A percentile compares a stretch with the other conserved stretches of the same genome.
Conservation (phyloP, 257 asterid genomes). For the Ehretia macrophylla region DNA sequence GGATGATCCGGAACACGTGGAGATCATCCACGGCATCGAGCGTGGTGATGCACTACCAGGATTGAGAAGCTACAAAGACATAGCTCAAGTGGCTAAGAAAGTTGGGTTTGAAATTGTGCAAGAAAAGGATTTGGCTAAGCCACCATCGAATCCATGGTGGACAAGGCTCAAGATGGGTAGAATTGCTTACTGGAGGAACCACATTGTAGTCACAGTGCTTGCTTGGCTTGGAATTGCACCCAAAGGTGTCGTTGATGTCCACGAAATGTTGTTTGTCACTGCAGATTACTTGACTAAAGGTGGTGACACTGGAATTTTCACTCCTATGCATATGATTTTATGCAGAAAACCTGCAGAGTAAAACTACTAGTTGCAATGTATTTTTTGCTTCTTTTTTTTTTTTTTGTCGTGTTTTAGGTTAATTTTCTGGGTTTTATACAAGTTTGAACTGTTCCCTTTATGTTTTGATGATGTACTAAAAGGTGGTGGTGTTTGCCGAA, state of each 20-base stretch:
- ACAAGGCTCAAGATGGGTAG: slow-evolving; percentile 75
- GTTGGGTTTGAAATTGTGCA: slow-evolving; percentile 65
- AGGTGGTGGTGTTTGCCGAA: no score
- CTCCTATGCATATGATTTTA: slow-evolving; percentile 84
- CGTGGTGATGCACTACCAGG: slow-evolving; percentile 80
- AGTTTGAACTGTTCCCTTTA: no score
- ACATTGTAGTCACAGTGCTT: slow-evolving; percentile 49
- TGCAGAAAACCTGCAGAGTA: slow-evolving; percentile 67
- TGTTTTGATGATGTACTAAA: no score
- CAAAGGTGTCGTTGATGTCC: slow-evolving; percentile 68
- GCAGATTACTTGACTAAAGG: slow-evolving; percentile 73
- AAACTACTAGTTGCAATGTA: no score
- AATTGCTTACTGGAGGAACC: slow-evolving; percentile 84
- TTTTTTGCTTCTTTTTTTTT: no score
- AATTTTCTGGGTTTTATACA: no score
- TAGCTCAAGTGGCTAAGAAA: slow-evolving; percentile 44
- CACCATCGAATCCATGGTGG: slow-evolving; percentile 79
- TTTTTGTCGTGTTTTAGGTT: no score
- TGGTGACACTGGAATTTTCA: slow-evolving; percentile 69
- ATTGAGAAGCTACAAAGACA: slow-evolving; percentile 47
- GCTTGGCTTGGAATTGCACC: slow-evolving; percentile 76
- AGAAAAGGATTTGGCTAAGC: slow-evolving; percentile 66
- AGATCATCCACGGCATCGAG: slow-evolving; percentile 76
- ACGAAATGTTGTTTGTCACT: slow-evolving; percentile 77
- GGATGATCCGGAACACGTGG: slow-evolving; percentile 60